phyloP scores from a whole-genome alignment of 108 stramenopile genomes.

The Pinguiococcus pyrenoidosus region DNA sequence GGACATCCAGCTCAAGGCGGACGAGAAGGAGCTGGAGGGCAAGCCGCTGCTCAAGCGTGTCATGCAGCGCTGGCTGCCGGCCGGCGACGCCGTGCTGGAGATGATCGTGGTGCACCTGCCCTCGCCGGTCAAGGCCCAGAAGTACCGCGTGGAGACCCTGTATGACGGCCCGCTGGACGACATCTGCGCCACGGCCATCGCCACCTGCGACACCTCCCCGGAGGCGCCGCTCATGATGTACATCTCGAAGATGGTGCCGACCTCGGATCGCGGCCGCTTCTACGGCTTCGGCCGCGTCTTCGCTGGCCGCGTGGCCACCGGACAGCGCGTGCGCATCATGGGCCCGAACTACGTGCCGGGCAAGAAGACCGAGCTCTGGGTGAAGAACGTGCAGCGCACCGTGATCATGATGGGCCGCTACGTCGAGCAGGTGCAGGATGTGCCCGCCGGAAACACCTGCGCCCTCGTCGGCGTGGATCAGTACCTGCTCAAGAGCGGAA shows the following conservation, averaged over 20 bases:
- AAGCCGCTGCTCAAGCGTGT: conserved; percentile 98
- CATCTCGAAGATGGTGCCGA: conserved; percentile 99
- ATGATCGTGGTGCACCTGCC: conserved; percentile 99
- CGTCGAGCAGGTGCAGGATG: conserved; percentile 94
- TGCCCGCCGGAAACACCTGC: conserved; percentile 99
- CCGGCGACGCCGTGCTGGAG: conserved; percentile 97
- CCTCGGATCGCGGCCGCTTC: conserved; percentile 98
- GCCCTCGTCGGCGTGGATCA: conserved; percentile 98
- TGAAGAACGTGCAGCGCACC: conserved; percentile 99
- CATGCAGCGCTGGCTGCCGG: conserved; percentile 99
- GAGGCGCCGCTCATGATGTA: conserved; percentile 96
- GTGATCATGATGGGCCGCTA: conserved; percentile 99
- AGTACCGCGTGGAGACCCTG: conserved; percentile 92
- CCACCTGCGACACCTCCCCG: conserved; percentile 87
- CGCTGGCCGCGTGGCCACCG: conserved; percentile 96
- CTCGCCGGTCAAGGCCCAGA: conserved; percentile 86
- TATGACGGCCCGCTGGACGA: conserved; percentile 99
- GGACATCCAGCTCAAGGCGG: conserved; percentile 86
- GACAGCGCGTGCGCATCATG: conserved; percentile 98
- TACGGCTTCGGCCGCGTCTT: conserved; percentile 99
- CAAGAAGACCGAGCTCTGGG: conserved; percentile 99
- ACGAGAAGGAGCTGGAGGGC: conserved; percentile 85
- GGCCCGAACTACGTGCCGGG: conserved; percentile 99
- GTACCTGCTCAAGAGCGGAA: conserved; percentile 99
- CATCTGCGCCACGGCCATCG: conserved; percentile 86